Conservation (phyloP, 2,329 filamentous ascomycete species). For the Dendryphion nanum region DNA sequence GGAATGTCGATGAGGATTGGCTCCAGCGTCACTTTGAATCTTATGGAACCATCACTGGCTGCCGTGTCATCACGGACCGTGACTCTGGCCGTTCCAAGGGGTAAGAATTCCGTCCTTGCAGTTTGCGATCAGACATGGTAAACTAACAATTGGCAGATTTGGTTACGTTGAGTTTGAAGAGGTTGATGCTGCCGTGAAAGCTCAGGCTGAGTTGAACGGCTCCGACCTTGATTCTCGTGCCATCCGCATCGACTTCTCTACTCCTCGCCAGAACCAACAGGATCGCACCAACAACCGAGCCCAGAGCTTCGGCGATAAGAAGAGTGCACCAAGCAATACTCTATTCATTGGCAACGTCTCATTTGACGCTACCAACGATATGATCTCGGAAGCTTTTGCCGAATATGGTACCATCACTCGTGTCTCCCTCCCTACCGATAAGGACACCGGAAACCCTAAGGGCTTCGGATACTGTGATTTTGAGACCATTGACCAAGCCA, state of each 20-base stretch:
- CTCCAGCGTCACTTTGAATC: constrained; percentile 78
- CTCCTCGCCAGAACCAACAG: constrained; percentile 57
- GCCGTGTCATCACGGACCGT: constrained; percentile 81
- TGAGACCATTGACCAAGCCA: constrained; percentile 77
- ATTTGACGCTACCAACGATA: constrained; percentile 77
- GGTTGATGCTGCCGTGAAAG: constrained; percentile 66
- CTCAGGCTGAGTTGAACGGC: constrained; percentile 72
- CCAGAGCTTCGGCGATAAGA: constrained; percentile 71
- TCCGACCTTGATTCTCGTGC: constrained; percentile 70
- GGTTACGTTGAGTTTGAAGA: constrained; percentile 87
- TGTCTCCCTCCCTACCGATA: constrained; percentile 85
- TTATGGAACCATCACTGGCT: constrained; percentile 69
- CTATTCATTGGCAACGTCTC: constrained; percentile 90
- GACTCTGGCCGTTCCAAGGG: constrained; percentile 80
- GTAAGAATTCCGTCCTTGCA: constrained; percentile 43
- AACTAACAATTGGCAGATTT: constrained; percentile 54
- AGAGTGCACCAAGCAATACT: constrained; percentile 79
- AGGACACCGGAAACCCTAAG: constrained; percentile 80
- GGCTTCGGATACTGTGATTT: constrained; percentile 92
- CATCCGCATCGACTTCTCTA: constrained; percentile 78
- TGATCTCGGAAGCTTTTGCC: constrained; percentile 71
- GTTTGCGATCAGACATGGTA: not conserved
- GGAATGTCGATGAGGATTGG: constrained; percentile 83
- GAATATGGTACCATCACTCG: constrained; percentile 70
- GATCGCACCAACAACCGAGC: constrained; percentile 57